Evolutionary conservation across 306 rosid species (phyloP).

Genomic region (Vigna trinervia): DNA sequence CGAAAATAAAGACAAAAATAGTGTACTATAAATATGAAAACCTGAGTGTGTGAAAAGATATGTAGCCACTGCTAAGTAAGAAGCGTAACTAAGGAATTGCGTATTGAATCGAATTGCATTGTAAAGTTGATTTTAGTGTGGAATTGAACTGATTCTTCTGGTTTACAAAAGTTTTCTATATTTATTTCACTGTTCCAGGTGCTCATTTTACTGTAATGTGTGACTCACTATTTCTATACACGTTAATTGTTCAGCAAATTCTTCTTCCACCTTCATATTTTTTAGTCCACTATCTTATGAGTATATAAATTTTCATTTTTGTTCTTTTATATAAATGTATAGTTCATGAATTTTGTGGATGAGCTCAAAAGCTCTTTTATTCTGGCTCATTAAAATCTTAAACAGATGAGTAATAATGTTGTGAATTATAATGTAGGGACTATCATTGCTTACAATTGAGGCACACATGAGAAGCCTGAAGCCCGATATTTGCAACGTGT

Average conservation of each 20-base stretch:
- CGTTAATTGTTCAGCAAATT: too few species aligned
- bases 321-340: too few species aligned
- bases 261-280: too few species aligned
- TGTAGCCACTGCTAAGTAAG: not conserved
- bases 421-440: slow-evolving; percentile 53
- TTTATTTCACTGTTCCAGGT: too few species aligned
- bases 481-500: slow-evolving; percentile 66
- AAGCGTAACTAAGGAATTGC: too few species aligned
- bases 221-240: not conserved
- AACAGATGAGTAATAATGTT: too few species aligned
- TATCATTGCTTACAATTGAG: slow-evolving; percentile 66
- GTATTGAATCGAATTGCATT: too few species aligned
- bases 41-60: not conserved
- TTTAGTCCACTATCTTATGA: too few species aligned
- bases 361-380: too few species aligned
- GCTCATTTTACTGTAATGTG: not conserved
- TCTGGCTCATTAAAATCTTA: too few species aligned
- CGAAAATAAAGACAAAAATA: not conserved
- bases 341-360: too few species aligned
- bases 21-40: not conserved
- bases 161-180: not conserved
- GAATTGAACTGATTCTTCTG: not conserved
- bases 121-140: not conserved
- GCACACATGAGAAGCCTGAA: slow-evolving; percentile 61
- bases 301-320: too few species aligned